Evolutionary conservation across 257 asterid genomes (phyloP), one percentile per base, ranked within the genome.

Genomic region (Linderniella brevidens): DNA sequence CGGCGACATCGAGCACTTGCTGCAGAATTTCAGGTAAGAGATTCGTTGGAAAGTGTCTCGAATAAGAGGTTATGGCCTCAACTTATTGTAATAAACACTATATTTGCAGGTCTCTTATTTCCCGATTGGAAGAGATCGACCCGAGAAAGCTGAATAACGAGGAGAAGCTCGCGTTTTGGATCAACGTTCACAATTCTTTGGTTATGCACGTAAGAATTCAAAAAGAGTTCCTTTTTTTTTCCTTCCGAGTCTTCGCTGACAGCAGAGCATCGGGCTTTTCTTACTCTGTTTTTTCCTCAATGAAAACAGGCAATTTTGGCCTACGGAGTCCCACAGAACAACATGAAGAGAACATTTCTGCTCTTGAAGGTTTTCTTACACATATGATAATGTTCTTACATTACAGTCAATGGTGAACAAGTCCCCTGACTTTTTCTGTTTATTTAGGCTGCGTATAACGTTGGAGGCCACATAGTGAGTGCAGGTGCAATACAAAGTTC

Each of bases 91-190:
- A 29, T 17, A 11, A 46, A 11, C 12, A 0, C 18, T 8, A 16
- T 11, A 8, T 19, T 39, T 63, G 55, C 57, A 90, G 99, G 77
- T 75, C 78, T 45, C 95, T 92, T 61, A 76, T 92, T 63, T 77
- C 93, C 65, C 87, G 71, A 36, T 48, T 92, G 66, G 96, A 82
- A 65, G 93, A 73, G 55, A 55, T 80, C 11, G 82, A 92, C 62
- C 99, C 95, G 29, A 65, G 70, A 54, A 79, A 65, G 75, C 59
- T 86, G 93, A 62, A 68, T 13, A 79, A 70, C 4, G 99, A 82
- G 66, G 93, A 92, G 80, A 92, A 92, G 69, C 49, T 92, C 59
- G 95, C 96, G 0, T 92, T 92, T 66, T 92, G 99, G 99, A 80
- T 86, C 68, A 92, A 92, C 55, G 62, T 92, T 35, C 99, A 92